Conservation (phyloP, 768 basidiomycete genomes). For the Tylopilus subfusipes region DNA sequence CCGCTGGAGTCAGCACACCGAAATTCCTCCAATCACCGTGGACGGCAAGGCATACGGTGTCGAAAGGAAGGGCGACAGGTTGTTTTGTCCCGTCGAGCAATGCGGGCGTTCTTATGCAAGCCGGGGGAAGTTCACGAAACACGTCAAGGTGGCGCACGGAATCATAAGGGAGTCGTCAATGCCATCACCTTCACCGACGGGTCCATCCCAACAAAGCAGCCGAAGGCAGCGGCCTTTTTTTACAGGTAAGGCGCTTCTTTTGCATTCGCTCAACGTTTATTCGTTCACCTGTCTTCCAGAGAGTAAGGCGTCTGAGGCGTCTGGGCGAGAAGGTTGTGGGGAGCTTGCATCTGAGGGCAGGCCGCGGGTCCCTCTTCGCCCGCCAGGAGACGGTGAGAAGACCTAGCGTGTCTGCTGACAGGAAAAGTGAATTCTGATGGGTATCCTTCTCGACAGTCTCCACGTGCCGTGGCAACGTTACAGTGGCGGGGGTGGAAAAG, state of each 20-base stretch:
- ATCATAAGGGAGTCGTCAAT: neutral
- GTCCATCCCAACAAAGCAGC: neutral
- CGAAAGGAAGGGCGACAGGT: neutral
- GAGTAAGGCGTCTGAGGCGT: neutral
- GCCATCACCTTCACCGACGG: neutral
- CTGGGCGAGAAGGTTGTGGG: neutral
- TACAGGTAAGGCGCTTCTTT: neutral
- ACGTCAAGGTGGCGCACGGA: neutral
- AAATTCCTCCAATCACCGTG: no score
- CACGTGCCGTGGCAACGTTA: neutral
- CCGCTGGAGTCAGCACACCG: no score
- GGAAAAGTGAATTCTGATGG: neutral
- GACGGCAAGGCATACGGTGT: neutral
- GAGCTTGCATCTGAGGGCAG: neutral
- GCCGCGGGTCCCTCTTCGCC: neutral
- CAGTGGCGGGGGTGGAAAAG: neutral
- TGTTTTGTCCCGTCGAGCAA: neutral
- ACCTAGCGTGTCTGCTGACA: neutral
- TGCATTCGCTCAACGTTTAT: neutral
- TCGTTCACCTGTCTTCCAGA: neutral
- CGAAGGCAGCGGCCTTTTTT: neutral
- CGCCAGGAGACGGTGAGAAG: neutral
- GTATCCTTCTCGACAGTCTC: neutral
- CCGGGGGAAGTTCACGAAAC: neutral
- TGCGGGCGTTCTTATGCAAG: neutral